phyloP scores from a whole-genome alignment of 1,139 yeast genomes.

The Diutina mesorugosa region DNA sequence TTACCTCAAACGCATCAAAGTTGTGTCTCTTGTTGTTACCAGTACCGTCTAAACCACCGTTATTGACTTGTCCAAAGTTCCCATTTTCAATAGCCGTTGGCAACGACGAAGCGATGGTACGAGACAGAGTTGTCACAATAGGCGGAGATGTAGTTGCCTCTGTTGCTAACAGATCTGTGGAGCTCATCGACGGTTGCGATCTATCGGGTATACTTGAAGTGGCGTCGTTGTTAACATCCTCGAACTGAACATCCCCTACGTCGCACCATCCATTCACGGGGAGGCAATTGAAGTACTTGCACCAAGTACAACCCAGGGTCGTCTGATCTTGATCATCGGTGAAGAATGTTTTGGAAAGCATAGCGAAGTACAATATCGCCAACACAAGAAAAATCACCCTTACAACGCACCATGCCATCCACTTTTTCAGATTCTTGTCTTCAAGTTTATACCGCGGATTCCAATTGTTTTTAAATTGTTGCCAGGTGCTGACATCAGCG shows the following conservation, averaged over 20 bases:
- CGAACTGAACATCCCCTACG: slow-evolving; percentile 18
- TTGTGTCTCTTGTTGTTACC: not conserved
- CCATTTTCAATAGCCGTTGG: slow-evolving; percentile 1
- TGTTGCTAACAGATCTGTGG: not conserved
- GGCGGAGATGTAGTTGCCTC: not conserved
- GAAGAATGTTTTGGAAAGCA: slow-evolving; percentile 37
- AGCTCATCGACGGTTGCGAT: not conserved
- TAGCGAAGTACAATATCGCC: slow-evolving; percentile 37
- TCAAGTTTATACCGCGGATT: slow-evolving; percentile 23
- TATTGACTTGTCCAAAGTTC: not conserved
- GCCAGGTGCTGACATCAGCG: slow-evolving; percentile 22
- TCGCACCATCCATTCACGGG: slow-evolving; percentile 72
- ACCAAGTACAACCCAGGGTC: slow-evolving; percentile 41
- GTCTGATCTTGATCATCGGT: slow-evolving; percentile 11
- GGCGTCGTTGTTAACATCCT: not conserved
- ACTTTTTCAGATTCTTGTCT: slow-evolving; percentile 20
- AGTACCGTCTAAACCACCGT: not conserved
- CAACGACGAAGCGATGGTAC: not conserved
- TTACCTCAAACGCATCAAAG: not conserved
- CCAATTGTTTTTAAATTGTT: slow-evolving; percentile 32
- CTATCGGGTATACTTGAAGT: not conserved
- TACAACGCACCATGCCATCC: slow-evolving; percentile 37
- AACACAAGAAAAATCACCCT: slow-evolving; percentile 35
- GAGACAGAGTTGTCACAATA: not conserved
- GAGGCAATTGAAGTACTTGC: slow-evolving; percentile 59